Conservation (phyloP, 805 yeast species). For the Lipomyces yamadae region DNA sequence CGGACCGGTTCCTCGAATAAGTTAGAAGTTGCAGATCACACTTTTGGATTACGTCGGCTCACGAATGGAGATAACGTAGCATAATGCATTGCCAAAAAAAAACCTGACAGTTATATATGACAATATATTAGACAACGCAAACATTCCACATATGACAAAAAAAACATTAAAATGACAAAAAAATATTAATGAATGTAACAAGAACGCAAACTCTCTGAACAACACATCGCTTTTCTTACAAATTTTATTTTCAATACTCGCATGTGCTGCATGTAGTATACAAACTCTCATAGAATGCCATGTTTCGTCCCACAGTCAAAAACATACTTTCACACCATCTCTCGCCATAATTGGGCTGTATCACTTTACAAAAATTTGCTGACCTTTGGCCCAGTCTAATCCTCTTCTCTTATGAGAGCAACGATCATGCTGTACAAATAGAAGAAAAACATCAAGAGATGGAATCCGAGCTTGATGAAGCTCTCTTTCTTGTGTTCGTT, state of each 20-base stretch:
- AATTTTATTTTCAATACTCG: no score
- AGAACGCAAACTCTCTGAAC: neutral
- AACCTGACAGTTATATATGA: neutral
- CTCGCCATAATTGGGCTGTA: neutral
- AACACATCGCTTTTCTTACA: neutral
- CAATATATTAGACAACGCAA: neutral
- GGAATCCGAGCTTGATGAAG: conserved; percentile 88
- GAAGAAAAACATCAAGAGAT: conserved; percentile 89
- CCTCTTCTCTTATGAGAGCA: conserved; percentile 37
- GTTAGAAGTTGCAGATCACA: neutral
- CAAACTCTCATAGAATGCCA: conserved; percentile 1
- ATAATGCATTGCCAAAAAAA: neutral
- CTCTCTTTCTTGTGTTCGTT: conserved; percentile 91
- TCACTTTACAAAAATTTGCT: neutral
- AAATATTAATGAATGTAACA: neutral
- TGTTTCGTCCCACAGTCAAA: neutral
- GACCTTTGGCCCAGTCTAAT: conserved; percentile 12
- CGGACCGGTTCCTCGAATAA: conserved; percentile 58
- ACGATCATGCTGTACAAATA: conserved; percentile 65
- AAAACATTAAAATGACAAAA: neutral
- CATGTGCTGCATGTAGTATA: neutral
- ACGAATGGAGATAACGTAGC: neutral
- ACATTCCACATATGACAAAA: neutral
- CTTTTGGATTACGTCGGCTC: neutral
- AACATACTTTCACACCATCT: neutral